These are phyloP conservation scores for Penicillium frequentans DNA, from an alignment of 2,329 filamentous ascomycete species.

Conservation along the genomic window DNA sequence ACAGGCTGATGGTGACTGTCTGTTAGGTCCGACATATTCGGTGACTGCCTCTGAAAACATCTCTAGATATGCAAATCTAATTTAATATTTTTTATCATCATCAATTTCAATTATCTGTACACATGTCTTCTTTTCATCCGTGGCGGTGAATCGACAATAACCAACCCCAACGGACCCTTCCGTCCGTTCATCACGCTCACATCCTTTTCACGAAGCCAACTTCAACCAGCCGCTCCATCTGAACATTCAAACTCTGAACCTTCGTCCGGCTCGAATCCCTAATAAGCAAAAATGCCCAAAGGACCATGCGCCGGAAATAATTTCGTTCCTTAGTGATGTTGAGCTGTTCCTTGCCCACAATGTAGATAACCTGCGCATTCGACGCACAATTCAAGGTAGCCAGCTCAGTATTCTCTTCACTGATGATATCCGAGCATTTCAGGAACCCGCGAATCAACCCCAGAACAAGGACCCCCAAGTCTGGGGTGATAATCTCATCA, in stretches of 20 bases:
- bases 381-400: constrained; percentile 44
- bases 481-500: constrained; percentile 67
- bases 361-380: constrained; percentile 52
- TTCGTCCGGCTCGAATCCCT: constrained; percentile 41
- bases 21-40: no score
- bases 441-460: constrained; percentile 50
- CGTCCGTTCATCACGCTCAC: background rate
- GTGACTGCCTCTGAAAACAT: no score
- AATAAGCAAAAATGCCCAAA: constrained; percentile 39
- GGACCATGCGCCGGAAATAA: constrained; percentile 25
- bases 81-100: no score
- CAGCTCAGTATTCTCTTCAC: constrained; percentile 8
- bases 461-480: constrained; percentile 61
- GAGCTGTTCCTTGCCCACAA: constrained; percentile 45
- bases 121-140: no score
- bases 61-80: no score
- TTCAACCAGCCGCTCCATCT: constrained; percentile 40
- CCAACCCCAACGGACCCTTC: no score
- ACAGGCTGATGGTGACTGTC: no score
- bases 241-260: constrained; percentile 37
- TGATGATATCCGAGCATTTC: background rate
- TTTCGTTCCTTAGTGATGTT: constrained; percentile 30
- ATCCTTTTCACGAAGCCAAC: constrained; percentile 43
- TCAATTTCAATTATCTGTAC: no score
- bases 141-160: no score